These are phyloP conservation scores for Pseudogymnoascus sp. DNA, from an alignment of 2,329 filamentous ascomycete species.

Conservation along the genomic window DNA sequence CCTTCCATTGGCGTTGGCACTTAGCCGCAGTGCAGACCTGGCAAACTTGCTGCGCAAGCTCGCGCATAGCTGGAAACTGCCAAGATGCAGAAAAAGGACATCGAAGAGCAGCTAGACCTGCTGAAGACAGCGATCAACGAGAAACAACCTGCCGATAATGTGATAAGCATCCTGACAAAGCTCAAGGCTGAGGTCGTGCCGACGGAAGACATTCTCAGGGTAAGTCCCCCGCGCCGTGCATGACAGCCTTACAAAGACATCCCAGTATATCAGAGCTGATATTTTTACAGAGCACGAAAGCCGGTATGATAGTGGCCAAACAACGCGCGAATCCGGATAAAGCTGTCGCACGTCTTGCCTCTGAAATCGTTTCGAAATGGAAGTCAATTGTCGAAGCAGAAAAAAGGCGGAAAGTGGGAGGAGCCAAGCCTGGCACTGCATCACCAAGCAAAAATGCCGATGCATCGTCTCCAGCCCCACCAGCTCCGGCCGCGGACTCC, in stretches of 20 bases:
- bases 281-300: constrained; percentile 62
- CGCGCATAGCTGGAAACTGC: neutral
- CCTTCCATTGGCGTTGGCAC: neutral
- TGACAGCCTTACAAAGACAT: constrained; percentile 10
- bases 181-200: constrained; percentile 75
- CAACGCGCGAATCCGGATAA: constrained; percentile 70
- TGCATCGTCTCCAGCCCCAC: constrained; percentile 30
- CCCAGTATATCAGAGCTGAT: neutral
- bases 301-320: constrained; percentile 84
- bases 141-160: constrained; percentile 65
- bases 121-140: constrained; percentile 70
- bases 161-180: constrained; percentile 67
- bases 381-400: constrained; percentile 66
- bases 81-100: constrained; percentile 72
- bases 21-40: neutral
- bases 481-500: constrained; percentile 30
- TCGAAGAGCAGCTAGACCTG: constrained; percentile 68
- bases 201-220: constrained; percentile 82
- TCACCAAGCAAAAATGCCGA: constrained; percentile 39
- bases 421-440: constrained; percentile 38
- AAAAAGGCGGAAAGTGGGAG: constrained; percentile 40
- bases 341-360: constrained; percentile 68
- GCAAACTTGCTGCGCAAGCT: neutral
- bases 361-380: constrained; percentile 83
- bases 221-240: constrained; percentile 34